phyloP scores from a whole-genome alignment of 768 basidiomycete genomes.

The Tricholoma terreum region DNA sequence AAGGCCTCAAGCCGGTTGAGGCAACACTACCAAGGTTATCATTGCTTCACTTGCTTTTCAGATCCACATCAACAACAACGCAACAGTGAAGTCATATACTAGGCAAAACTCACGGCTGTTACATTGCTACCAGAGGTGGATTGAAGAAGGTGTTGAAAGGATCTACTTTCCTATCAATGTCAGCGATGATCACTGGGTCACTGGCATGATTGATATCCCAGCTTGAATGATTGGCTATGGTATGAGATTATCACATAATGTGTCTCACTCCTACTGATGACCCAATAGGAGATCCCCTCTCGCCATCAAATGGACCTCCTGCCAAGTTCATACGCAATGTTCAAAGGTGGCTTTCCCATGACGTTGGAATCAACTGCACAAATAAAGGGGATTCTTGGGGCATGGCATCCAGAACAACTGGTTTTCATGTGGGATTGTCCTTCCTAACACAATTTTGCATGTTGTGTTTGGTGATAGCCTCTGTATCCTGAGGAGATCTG shows the following conservation, averaged over 20 bases:
- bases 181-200: slow-evolving; percentile 20
- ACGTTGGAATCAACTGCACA: neutral
- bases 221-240: slow-evolving; percentile 9
- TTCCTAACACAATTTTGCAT: slow-evolving; percentile 1
- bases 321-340: neutral
- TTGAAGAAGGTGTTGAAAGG: too few relatives aligned
- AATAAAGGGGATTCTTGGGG: slow-evolving; percentile 1
- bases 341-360: slow-evolving; percentile 5
- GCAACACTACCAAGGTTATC: too few relatives aligned
- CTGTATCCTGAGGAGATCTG: neutral
- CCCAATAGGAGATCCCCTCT: neutral
- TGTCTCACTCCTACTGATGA: too few relatives aligned
- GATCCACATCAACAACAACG: neutral
- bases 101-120: neutral
- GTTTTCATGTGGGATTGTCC: slow-evolving; percentile 6
- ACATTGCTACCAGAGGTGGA: neutral
- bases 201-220: slow-evolving; percentile 11
- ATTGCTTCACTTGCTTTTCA: slow-evolving; percentile 9
- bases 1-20: too few relatives aligned
- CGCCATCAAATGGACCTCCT: neutral
- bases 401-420: slow-evolving; percentile 9
- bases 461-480: neutral
- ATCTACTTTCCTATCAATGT: too few relatives aligned
- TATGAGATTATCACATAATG: too few relatives aligned
- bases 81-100: neutral